Conservation (phyloP, 306 rosid species). For the Spatholobus suberectus region DNA sequence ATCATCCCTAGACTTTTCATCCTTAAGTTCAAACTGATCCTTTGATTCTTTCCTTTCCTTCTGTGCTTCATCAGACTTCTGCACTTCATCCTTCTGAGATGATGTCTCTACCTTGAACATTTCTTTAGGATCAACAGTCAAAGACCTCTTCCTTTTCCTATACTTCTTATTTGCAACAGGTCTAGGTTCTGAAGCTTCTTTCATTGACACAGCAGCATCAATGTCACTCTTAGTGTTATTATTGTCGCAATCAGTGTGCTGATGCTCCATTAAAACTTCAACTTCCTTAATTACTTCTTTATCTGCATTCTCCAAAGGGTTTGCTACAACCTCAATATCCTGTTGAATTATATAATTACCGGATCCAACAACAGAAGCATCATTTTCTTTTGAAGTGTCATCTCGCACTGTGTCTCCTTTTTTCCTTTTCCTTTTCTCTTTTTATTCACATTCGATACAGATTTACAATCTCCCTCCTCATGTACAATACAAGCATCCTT, state of each 20-base stretch:
- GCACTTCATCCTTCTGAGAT: slow-evolving; percentile 38
- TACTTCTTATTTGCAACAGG: slow-evolving; percentile 45
- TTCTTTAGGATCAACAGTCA: slow-evolving; percentile 39
- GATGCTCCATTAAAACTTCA: slow-evolving; percentile 49
- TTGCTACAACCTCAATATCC: slow-evolving; percentile 35
- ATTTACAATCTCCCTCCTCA: slow-evolving; percentile 32
- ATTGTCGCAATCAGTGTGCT: slow-evolving; percentile 5
- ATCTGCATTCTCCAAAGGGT: slow-evolving; percentile 32
- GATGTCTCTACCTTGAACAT: slow-evolving; percentile 41
- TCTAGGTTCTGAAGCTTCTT: slow-evolving; percentile 49
- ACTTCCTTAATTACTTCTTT: slow-evolving; percentile 45
- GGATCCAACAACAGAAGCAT: slow-evolving; percentile 39
- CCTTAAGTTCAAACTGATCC: slow-evolving; percentile 29
- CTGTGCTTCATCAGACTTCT: slow-evolving; percentile 25
- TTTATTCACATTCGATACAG: slow-evolving; percentile 36
- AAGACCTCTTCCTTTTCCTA: slow-evolving; percentile 42
- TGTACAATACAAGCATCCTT: slow-evolving; percentile 1
- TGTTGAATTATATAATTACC: slow-evolving; percentile 37
- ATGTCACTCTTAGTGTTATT: slow-evolving; percentile 34
- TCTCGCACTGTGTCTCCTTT: background rate
- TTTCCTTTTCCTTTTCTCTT: slow-evolving; percentile 33
- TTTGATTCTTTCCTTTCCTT: slow-evolving; percentile 32
- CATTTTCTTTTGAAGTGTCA: slow-evolving; percentile 26
- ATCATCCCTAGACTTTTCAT: slow-evolving; percentile 27
- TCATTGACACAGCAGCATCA: slow-evolving; percentile 30